Conservation (phyloP, 2,329 filamentous ascomycete species). For the Sporothrix pallida region DNA sequence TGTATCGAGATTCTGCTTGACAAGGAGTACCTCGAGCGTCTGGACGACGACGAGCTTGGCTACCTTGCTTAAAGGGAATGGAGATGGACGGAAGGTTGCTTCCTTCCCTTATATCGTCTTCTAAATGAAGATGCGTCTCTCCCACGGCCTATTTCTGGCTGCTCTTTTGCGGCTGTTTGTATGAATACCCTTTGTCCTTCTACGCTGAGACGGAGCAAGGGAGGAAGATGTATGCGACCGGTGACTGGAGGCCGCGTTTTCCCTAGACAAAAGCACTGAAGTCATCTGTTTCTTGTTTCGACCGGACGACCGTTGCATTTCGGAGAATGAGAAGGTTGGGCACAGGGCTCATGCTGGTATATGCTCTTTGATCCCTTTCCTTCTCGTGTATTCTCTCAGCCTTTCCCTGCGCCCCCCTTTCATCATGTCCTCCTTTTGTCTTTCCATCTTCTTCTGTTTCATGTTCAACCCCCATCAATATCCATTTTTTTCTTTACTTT, state of each 20-base stretch:
- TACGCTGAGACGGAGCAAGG: background rate
- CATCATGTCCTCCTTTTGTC: slow-evolving; percentile 1
- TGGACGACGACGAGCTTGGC: slow-evolving; percentile 92
- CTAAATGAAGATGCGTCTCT: background rate
- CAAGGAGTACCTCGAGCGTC: slow-evolving; percentile 96
- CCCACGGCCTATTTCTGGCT: background rate
- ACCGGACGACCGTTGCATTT: no score
- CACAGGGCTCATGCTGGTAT: background rate
- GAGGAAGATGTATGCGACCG: background rate
- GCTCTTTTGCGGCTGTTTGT: background rate
- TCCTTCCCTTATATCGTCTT: background rate
- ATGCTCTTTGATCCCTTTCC: background rate
- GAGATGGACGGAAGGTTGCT: background rate
- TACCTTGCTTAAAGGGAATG: slow-evolving; percentile 75
- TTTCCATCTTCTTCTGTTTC: background rate
- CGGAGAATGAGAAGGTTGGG: background rate
- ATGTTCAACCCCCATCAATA: slow-evolving; percentile 11
- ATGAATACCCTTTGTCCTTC: slow-evolving; percentile 17
- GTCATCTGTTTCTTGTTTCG: background rate
- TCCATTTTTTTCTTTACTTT: slow-evolving; percentile 9
- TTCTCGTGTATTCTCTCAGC: background rate
- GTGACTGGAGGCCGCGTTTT: background rate
- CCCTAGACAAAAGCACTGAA: slow-evolving; percentile 27
- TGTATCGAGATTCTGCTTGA: slow-evolving; percentile 98
- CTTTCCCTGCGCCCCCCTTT: background rate